Percentiles rank a stretch among this genome's conserved stretches.
Evolutionary conservation across 495 filamentous ascomycete genomes (phyloP).

Genomic region (Penicillium mononematosum): DNA sequence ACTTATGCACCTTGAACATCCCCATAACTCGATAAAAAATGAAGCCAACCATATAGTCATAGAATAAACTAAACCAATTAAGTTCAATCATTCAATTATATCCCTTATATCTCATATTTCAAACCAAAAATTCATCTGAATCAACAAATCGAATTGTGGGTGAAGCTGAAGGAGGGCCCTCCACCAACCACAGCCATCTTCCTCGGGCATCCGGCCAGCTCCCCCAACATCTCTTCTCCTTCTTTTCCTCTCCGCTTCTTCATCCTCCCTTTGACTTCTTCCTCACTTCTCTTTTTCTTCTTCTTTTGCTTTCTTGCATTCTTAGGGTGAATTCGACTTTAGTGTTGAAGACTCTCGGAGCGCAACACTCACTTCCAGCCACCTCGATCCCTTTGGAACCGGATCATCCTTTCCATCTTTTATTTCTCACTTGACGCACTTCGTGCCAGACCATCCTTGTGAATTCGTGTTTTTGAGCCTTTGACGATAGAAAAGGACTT

Average conservation of each 20-base stretch:
- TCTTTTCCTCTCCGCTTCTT: constrained; percentile 27
- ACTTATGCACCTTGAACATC: neutral
- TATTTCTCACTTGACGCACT: constrained; percentile 26
- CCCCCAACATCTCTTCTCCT: constrained; percentile 28
- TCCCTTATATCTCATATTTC: neutral
- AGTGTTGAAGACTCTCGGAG: constrained; percentile 19
- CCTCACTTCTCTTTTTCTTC: constrained; percentile 33
- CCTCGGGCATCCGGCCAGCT: constrained; percentile 29
- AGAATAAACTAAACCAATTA: neutral
- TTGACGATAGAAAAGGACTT: constrained; percentile 17
- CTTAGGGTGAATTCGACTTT: constrained; percentile 11
- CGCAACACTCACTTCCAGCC: constrained; percentile 46
- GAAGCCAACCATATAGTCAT: neutral
- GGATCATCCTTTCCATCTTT: constrained; percentile 14
- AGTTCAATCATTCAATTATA: neutral
- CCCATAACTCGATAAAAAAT: neutral
- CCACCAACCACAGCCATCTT: constrained; percentile 30
- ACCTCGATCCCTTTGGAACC: constrained; percentile 58
- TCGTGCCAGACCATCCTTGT: constrained; percentile 20
- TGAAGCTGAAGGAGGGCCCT: constrained; percentile 26
- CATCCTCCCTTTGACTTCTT: constrained; percentile 35
- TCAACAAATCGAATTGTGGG: constrained; percentile 27
- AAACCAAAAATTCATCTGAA: neutral
- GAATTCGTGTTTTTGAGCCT: constrained; percentile 18
- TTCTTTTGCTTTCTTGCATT: constrained; percentile 21